Conservation (phyloP, 164 flowering plant genomes). For the Brasenia schreberi region DNA sequence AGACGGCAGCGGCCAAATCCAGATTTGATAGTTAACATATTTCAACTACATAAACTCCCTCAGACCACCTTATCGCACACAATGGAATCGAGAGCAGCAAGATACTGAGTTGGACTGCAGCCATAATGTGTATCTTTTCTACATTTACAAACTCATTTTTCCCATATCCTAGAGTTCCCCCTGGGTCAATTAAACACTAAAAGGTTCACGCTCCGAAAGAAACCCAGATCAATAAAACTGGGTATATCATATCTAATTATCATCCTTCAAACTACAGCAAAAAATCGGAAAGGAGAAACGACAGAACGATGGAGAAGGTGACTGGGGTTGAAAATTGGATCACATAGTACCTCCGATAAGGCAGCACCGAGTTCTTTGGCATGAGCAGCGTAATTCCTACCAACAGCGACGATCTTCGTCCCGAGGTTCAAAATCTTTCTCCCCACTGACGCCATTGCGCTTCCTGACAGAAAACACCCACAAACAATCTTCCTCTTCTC, state of each 20-base stretch:
- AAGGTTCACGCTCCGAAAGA: background rate
- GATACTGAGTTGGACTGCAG: too few species aligned
- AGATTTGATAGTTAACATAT: too few species aligned
- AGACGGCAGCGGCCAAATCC: too few species aligned
- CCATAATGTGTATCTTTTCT: too few species aligned
- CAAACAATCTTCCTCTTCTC: background rate
- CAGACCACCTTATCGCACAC: too few species aligned
- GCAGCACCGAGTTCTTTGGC: conserved; percentile 98
- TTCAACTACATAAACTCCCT: too few species aligned
- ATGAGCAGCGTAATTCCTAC: conserved; percentile 97
- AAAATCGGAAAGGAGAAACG: background rate
- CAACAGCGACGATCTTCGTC: conserved; percentile 89
- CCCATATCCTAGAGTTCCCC: too few species aligned
- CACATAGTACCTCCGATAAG: conserved; percentile 57
- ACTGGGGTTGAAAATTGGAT: background rate
- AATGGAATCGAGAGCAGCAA: too few species aligned
- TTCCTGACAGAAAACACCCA: background rate
- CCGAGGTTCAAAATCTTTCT: conserved; percentile 46
- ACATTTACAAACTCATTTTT: too few species aligned
- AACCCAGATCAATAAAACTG: background rate
- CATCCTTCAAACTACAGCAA: background rate
- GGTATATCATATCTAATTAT: background rate
- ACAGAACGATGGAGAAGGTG: background rate
- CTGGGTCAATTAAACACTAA: background rate
- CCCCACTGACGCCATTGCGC: background rate